phyloP scores from a whole-genome alignment of 1,139 yeast species.

The Suhomyces choctaworum region DNA sequence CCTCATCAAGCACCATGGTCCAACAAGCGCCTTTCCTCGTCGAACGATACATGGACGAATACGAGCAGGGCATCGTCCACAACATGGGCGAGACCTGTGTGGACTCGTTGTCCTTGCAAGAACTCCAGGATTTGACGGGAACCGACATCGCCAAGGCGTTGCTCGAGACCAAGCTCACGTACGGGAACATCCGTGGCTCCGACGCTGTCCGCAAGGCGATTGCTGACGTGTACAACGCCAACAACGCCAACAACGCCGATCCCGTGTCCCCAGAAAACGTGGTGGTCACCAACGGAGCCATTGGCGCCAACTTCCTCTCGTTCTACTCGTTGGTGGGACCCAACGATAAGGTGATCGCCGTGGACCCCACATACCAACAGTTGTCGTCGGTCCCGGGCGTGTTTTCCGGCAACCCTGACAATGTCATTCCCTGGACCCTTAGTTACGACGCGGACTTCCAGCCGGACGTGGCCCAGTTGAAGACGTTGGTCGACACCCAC shows the following conservation, averaged over 20 bases:
- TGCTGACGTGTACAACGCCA: constrained; percentile 31
- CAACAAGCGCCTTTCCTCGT: constrained; percentile 49
- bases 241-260: constrained; percentile 4
- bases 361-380: constrained; percentile 57
- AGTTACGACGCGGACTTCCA: constrained; percentile 33
- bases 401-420: constrained; percentile 41
- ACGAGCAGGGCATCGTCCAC: constrained; percentile 40
- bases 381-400: constrained; percentile 50
- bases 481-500: constrained; percentile 24
- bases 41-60: constrained; percentile 58
- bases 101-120: constrained; percentile 43
- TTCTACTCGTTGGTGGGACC: constrained; percentile 49
- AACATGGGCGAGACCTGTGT: constrained; percentile 61
- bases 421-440: constrained; percentile 38
- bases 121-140: constrained; percentile 31
- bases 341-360: constrained; percentile 51
- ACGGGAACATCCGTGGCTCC: constrained; percentile 53
- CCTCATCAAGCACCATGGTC: constrained; percentile 37
- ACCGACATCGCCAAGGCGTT: constrained; percentile 8
- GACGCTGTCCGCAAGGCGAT: constrained; percentile 37
- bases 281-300: constrained; percentile 57
- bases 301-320: constrained; percentile 55
- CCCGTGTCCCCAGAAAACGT: constrained; percentile 33
- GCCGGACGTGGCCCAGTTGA: constrained; percentile 38
- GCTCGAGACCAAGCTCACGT: constrained; percentile 34